Conservation (phyloP, 352 stramenopile species). For the Pilasporangium apinafurcum region DNA sequence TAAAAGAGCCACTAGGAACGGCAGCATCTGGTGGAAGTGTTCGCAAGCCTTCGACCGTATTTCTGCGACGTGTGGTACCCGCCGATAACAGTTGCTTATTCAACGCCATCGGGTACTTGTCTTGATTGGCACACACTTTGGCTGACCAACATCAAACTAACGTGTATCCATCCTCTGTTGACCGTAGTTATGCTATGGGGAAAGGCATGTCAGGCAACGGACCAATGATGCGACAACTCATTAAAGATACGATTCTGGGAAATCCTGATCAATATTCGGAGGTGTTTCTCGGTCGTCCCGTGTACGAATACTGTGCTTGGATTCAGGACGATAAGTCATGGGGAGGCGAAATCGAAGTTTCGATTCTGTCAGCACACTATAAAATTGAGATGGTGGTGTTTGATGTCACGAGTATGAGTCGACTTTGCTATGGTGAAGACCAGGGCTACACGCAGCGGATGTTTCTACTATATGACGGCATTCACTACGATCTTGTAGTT, state of each 20-base stretch:
- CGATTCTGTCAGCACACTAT: conserved; percentile 72
- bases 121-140: neutral
- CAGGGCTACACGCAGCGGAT: conserved; percentile 77
- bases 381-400: conserved; percentile 83
- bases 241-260: conserved; percentile 65
- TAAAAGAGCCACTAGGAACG: conserved; percentile 48
- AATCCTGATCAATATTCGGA: conserved; percentile 61
- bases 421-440: conserved; percentile 77
- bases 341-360: conserved; percentile 85
- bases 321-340: conserved; percentile 79
- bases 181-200: conserved; percentile 51
- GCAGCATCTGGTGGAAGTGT: neutral
- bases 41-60: conserved; percentile 31
- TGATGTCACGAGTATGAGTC: conserved; percentile 81
- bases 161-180: neutral
- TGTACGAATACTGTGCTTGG: conserved; percentile 81
- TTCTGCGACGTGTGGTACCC: conserved; percentile 66
- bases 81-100: conserved; percentile 87
- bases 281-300: conserved; percentile 67
- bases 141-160: neutral
- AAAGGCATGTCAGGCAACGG: conserved; percentile 58
- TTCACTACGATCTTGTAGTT: conserved; percentile 82
- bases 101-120: conserved; percentile 66
- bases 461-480: conserved; percentile 83
- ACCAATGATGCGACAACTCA: conserved; percentile 54